phyloP scores from a whole-genome alignment of 129 eudicot genomes.

The Flaveria sonorensis region DNA sequence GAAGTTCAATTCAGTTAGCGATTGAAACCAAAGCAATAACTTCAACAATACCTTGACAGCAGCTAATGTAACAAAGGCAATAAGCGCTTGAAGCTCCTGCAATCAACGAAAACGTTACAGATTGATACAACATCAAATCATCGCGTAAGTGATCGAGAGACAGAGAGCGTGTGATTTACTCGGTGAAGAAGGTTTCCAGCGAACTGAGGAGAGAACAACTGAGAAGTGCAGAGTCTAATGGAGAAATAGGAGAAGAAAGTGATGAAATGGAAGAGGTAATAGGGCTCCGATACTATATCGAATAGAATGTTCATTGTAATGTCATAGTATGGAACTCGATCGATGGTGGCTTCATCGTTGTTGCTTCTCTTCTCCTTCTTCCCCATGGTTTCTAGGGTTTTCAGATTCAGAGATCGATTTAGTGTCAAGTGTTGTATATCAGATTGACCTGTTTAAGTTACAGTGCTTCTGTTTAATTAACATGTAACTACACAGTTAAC shows the following conservation, averaged over 20 bases:
- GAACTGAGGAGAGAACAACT: constrained; percentile 53
- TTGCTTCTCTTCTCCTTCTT: constrained; percentile 24
- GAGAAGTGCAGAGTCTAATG: constrained; percentile 57
- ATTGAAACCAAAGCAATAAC: neutral
- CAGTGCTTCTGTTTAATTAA: too few species aligned
- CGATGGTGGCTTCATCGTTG: constrained; percentile 1
- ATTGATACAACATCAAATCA: neutral
- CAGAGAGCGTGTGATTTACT: constrained; percentile 40
- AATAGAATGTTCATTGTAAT: constrained; percentile 38
- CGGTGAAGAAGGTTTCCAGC: constrained; percentile 62
- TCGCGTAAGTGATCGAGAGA: neutral
- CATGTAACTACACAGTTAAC: too few species aligned
- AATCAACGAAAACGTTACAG: constrained; percentile 15
- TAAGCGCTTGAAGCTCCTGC: constrained; percentile 78
- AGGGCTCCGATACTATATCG: constrained; percentile 62
- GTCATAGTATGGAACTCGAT: constrained; percentile 24
- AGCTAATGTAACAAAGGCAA: constrained; percentile 62
- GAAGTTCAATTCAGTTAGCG: neutral
- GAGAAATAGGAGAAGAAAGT: constrained; percentile 84
- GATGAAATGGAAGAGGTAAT: constrained; percentile 67
- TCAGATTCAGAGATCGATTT: constrained; percentile 12
- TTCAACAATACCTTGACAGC: constrained; percentile 62
- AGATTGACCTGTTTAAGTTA: too few species aligned
- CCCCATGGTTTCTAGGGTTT: constrained; percentile 31
- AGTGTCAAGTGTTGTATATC: too few species aligned